A percentile compares a stretch with the other conserved stretches of the same genome.
phyloP scores from a whole-genome alignment of 345 rosid genomes.

The Lumnitzera littorea region DNA sequence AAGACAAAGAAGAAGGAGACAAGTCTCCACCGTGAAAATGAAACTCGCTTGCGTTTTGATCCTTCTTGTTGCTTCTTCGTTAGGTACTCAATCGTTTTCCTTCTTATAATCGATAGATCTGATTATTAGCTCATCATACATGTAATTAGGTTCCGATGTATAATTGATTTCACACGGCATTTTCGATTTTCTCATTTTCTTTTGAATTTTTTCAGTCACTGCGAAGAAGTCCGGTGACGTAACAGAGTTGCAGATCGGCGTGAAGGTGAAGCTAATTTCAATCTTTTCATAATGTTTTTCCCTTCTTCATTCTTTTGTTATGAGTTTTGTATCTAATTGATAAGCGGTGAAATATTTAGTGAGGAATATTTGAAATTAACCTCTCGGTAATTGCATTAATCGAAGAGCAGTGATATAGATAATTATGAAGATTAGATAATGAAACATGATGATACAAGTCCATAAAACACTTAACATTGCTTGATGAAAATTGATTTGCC shows the following conservation, averaged over 20 bases:
- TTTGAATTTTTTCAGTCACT: conserved; percentile 26
- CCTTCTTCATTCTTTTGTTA: not conserved
- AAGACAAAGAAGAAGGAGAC: too few species aligned
- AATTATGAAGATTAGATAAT: too few species aligned
- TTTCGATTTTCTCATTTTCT: not conserved
- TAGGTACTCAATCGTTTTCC: conserved; percentile 3
- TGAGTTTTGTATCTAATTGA: too few species aligned
- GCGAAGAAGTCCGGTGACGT: conserved; percentile 75
- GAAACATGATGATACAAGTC: too few species aligned
- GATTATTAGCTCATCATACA: not conserved
- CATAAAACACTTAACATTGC: too few species aligned
- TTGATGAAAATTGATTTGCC: too few species aligned
- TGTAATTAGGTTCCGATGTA: too few species aligned
- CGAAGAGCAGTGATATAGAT: too few species aligned
- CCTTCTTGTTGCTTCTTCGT: not conserved
- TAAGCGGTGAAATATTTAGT: too few species aligned
- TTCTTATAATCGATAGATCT: conserved; percentile 6
- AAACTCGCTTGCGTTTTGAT: not conserved
- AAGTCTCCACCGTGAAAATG: too few species aligned
- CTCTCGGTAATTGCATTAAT: too few species aligned
- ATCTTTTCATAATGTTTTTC: not conserved
- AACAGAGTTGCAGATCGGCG: conserved; percentile 84
- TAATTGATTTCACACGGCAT: not conserved
- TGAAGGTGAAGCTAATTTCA: conserved; percentile 40
- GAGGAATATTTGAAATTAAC: too few species aligned